These are phyloP conservation scores for Chamaecrista fasciculata DNA, from an alignment of 306 rosid species.

Conservation along the genomic window DNA sequence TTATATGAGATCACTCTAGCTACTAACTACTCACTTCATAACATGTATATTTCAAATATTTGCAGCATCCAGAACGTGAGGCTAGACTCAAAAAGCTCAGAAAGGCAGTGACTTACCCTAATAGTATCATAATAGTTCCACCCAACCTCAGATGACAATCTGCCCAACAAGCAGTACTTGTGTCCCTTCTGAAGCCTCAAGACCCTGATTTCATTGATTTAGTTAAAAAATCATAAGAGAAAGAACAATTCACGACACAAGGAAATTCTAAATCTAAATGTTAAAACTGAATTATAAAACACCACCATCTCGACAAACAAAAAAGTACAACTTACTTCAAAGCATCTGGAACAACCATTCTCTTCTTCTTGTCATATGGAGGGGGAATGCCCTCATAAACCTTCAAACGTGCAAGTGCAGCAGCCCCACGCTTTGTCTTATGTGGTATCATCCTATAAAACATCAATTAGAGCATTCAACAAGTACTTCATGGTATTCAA, in stretches of 20 bases:
- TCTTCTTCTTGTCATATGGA: constrained; percentile 57
- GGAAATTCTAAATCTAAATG: not conserved
- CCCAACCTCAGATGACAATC: constrained; percentile 67
- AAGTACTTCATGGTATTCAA: not conserved
- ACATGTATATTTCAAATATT: not conserved
- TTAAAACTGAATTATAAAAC: not conserved
- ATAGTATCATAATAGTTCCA: constrained; percentile 68
- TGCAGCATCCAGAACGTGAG: not conserved
- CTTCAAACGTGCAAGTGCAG: constrained; percentile 67
- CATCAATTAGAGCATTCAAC: not conserved
- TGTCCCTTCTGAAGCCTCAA: constrained; percentile 74
- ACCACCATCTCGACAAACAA: not conserved
- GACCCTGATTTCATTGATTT: constrained; percentile 38
- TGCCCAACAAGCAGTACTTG: constrained; percentile 53
- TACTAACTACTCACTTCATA: not conserved
- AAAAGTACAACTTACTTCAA: constrained; percentile 35
- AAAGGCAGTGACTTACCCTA: constrained; percentile 37
- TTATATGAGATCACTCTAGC: not conserved
- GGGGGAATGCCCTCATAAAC: constrained; percentile 64
- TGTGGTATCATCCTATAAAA: constrained; percentile 58
- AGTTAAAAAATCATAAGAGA: not conserved
- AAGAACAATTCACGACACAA: not conserved
- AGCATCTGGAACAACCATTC: constrained; percentile 76
- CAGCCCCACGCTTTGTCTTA: constrained; percentile 65
- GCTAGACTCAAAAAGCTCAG: not conserved